Evolutionary conservation across 1,284 basidiomycete species (phyloP), one percentile per base, ranked within the genome.

Genomic region (Somion occarium): DNA sequence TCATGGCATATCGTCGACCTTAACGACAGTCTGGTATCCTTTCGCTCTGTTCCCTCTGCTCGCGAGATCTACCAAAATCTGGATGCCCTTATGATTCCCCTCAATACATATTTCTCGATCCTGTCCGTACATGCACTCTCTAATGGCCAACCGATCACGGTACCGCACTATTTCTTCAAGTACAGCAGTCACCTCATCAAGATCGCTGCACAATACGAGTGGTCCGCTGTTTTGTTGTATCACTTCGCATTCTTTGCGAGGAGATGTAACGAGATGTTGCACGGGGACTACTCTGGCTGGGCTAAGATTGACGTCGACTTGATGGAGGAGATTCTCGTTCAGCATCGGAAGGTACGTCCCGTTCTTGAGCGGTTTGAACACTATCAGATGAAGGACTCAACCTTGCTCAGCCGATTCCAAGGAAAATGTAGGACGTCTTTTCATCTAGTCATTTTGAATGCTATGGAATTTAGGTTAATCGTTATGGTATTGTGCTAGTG

Each of bases 41-140:
- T 63, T 22, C 61, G 59, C 38, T 44, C 55, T 23, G 46, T 60
- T 0, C 63, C 63, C 30, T 60, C 61, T 20, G 62, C 64, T 26
- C 56, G 56, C 38, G 64, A 68, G 47, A 59, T 62, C 2, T 68
- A 67, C 56, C 55, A 61, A 38, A 64, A 61, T 23, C 58, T 68
- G 20, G 65, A 69, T 48, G 62, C 67, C n/a, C 62, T 70, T 19
- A 55, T 67, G 25, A 60, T 67, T 45, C 68, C 68, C 9, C 60
- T 70, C 46, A 65, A 65, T 51, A 58, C 56, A 5, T 70, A 69
- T 55, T 69, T 70, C 53, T 65, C 64, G 24, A 58, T 70, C 48
- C 61, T 69, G 26, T 62, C 55, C 41, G 53, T 67, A 19, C 57
- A 67, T 38, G 64, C 58, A n/a, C 59, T 67, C 20, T 56, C 61